Evolutionary conservation across 148 eudicot species (phyloP).

Genomic region (Chenopodium berlandieri): DNA sequence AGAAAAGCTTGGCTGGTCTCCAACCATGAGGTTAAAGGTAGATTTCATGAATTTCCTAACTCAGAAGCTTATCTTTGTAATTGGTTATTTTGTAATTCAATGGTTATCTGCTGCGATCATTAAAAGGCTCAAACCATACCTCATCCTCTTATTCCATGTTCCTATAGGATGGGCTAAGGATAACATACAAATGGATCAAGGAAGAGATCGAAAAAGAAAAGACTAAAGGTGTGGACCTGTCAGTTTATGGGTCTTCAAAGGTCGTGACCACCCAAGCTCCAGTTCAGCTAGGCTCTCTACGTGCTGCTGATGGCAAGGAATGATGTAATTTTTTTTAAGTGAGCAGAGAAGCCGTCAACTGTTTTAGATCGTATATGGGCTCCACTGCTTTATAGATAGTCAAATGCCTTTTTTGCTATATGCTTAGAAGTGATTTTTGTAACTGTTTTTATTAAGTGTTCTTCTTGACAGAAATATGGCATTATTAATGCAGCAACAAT

Average conservation of each 20-base stretch:
- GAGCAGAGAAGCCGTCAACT: background rate
- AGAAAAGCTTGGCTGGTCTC: conserved; percentile 98
- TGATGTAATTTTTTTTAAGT: conserved; percentile 23
- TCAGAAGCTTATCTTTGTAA: background rate
- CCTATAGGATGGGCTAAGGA: conserved; percentile 81
- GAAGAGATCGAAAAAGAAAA: conserved; percentile 95
- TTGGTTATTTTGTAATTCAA: background rate
- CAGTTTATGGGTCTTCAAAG: conserved; percentile 82
- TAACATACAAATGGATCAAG: conserved; percentile 94
- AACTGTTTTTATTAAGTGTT: background rate
- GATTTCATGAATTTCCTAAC: background rate
- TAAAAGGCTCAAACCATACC: background rate
- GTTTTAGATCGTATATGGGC: conserved; percentile 5
- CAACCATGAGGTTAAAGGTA: conserved; percentile 91
- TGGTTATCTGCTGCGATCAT: background rate
- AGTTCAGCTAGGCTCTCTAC: conserved; percentile 85
- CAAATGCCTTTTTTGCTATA: background rate
- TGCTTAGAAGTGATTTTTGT: background rate
- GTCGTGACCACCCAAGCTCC: conserved; percentile 97
- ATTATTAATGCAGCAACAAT: conserved; percentile 11
- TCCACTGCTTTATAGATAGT: conserved; percentile 20
- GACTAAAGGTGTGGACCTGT: conserved; percentile 53
- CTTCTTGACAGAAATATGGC: conserved; percentile 2
- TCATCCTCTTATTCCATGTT: background rate
- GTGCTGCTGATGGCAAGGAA: conserved; percentile 96